Conservation (phyloP, 257 asterid species). For the Fraxinus pennsylvanica region DNA sequence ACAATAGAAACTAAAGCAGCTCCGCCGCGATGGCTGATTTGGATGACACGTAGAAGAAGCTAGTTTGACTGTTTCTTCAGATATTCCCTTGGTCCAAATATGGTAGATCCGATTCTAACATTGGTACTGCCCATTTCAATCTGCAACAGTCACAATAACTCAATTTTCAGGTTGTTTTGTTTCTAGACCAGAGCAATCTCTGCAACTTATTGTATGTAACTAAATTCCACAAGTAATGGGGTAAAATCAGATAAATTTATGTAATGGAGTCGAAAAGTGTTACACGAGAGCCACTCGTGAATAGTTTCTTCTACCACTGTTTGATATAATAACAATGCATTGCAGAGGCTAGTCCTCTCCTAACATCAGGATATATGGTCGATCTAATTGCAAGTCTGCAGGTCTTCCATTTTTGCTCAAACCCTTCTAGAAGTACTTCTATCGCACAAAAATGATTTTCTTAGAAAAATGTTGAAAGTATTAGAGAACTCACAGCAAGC, state of each 20-base stretch:
- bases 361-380: not conserved
- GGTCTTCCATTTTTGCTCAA: not conserved
- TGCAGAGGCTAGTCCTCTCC: not conserved
- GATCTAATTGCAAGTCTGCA: too few species aligned
- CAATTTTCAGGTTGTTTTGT: constrained; percentile 7
- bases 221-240: not conserved
- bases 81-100: constrained; percentile 92
- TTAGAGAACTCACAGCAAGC: constrained; percentile 70
- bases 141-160: constrained; percentile 45
- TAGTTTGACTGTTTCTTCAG: constrained; percentile 47
- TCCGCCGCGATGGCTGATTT: not conserved
- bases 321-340: not conserved
- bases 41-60: not conserved
- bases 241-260: not conserved
- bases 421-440: not conserved
- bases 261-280: not conserved
- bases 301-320: not conserved
- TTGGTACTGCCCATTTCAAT: constrained; percentile 95
- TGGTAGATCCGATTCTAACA: constrained; percentile 95
- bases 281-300: not conserved
- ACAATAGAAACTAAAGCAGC: constrained; percentile 12
- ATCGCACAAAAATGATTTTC: not conserved
- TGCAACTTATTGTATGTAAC: not conserved
- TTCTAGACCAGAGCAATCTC: not conserved
- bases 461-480: constrained; percentile 1